phyloP scores from a whole-genome alignment of 108 stramenopile genomes.

The Skeletonema grethae region DNA sequence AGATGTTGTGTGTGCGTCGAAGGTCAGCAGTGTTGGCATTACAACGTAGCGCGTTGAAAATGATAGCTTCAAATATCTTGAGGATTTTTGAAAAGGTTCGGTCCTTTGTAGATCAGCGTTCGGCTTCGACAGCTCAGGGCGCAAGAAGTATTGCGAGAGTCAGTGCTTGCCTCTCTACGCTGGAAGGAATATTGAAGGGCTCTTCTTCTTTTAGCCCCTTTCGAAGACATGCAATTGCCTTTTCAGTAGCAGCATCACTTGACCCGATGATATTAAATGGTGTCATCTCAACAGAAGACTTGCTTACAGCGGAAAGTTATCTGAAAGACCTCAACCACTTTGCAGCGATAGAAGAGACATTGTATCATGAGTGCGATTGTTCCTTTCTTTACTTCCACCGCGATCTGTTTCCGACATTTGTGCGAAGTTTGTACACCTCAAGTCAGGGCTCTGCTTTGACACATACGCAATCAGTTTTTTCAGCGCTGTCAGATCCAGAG shows the following conservation, averaged over 20 bases:
- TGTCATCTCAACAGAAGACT: conserved; percentile 26
- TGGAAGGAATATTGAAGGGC: conserved; percentile 46
- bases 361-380: conserved; percentile 36
- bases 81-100: conserved; percentile 37
- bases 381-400: conserved; percentile 54
- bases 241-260: conserved; percentile 41
- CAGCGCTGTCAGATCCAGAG: conserved; percentile 46
- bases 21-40: conserved; percentile 40
- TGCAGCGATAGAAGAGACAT: conserved; percentile 33
- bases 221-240: conserved; percentile 33
- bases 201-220: conserved; percentile 46
- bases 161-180: conserved; percentile 43
- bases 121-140: conserved; percentile 22
- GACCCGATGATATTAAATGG: conserved; percentile 28
- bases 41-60: conserved; percentile 43
- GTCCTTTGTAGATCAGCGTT: conserved; percentile 38
- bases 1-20: conserved; percentile 45
- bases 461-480: conserved; percentile 27
- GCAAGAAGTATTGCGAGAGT: conserved; percentile 35
- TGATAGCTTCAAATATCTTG: conserved; percentile 48
- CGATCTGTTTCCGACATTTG: conserved; percentile 39
- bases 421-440: conserved; percentile 22
- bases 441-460: conserved; percentile 21
- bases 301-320: conserved; percentile 26
- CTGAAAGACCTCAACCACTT: conserved; percentile 34